Evolutionary conservation across 2,329 filamentous ascomycete genomes (phyloP).

Genomic region (Aureobasidium subglaciale): DNA sequence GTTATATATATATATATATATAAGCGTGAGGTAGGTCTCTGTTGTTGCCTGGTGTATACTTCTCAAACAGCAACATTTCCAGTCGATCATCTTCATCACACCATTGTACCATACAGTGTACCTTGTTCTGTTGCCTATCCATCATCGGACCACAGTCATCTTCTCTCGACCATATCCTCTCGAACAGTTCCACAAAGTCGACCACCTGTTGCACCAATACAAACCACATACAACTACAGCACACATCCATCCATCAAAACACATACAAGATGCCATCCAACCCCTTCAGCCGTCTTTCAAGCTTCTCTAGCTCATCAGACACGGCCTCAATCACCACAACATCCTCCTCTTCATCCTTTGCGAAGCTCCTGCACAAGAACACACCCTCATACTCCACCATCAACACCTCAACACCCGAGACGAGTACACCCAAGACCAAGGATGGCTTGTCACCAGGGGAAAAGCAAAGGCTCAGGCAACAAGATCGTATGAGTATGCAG

Average conservation of each 20-base stretch:
- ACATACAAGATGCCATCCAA: slow-evolving; percentile 3
- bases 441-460: not conserved
- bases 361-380: not conserved
- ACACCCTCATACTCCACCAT: not conserved
- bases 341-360: not conserved
- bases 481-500: not conserved
- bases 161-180: too few species aligned
- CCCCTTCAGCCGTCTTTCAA: not conserved
- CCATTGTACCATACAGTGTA: not conserved
- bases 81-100: not conserved
- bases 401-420: not conserved
- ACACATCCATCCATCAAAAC: not conserved
- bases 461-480: slow-evolving; percentile 3
- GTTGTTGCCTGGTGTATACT: not conserved
- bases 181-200: too few species aligned
- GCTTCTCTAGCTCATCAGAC: not conserved
- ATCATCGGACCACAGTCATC: not conserved
- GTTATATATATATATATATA: not conserved
- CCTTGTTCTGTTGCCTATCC: not conserved
- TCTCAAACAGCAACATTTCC: not conserved
- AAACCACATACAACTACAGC: not conserved
- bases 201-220: too few species aligned
- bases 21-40: not conserved
- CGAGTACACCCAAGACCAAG: not conserved
- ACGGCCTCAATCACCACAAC: slow-evolving; percentile 9